Evolutionary conservation across 2,329 filamentous ascomycete species (phyloP).

Genomic region (Scortechinia acanthostroma): DNA sequence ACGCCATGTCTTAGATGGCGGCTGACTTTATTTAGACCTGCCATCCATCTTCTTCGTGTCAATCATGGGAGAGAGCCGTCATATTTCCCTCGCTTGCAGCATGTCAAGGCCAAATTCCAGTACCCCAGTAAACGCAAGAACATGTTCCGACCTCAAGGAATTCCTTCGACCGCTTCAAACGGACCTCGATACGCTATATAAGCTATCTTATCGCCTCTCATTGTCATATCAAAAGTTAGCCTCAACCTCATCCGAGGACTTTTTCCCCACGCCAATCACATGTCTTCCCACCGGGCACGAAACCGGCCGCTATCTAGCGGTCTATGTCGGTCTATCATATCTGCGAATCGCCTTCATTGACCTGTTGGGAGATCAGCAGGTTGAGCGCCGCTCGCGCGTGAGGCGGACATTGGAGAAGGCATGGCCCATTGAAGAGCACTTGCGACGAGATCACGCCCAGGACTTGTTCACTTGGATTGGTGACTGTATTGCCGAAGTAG

Average conservation of each 20-base stretch:
- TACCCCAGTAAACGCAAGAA: too few relatives aligned
- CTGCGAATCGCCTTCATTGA: slow-evolving; percentile 47
- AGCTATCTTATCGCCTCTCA: neutral
- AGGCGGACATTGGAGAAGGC: slow-evolving; percentile 35
- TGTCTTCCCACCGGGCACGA: slow-evolving; percentile 38
- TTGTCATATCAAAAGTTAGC: slow-evolving; percentile 22
- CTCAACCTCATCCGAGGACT: slow-evolving; percentile 31
- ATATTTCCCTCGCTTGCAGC: too few relatives aligned
- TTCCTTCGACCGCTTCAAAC: neutral
- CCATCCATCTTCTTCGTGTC: too few relatives aligned
- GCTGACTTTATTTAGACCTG: too few relatives aligned
- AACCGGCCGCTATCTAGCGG: slow-evolving; percentile 42
- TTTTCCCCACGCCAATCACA: slow-evolving; percentile 34
- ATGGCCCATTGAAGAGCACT: slow-evolving; percentile 43
- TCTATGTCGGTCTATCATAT: slow-evolving; percentile 48
- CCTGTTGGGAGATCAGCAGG: slow-evolving; percentile 30
- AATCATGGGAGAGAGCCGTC: too few relatives aligned
- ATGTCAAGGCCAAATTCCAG: too few relatives aligned
- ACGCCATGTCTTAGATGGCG: too few relatives aligned
- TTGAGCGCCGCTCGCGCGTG: slow-evolving; percentile 19
- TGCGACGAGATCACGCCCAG: slow-evolving; percentile 36
- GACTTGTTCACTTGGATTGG: slow-evolving; percentile 28
- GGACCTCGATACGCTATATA: neutral
- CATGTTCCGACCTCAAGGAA: too few relatives aligned
- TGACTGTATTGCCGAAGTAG: slow-evolving; percentile 27